Base-by-base conservation (phyloP, 2,329 filamentous ascomycete genomes). In the Diaporthe citrichinensis region DNA sequence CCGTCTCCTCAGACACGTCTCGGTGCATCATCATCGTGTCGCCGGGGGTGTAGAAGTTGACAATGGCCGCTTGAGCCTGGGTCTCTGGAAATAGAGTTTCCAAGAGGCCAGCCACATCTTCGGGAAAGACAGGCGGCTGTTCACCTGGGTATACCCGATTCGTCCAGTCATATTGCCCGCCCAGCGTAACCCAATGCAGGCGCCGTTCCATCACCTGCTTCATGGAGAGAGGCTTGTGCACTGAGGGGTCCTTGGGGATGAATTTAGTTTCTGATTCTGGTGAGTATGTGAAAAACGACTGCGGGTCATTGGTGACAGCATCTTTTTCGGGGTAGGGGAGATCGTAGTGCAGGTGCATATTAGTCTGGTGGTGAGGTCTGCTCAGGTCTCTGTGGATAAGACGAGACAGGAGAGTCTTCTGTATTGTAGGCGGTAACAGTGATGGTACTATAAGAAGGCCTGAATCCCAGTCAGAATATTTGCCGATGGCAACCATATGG, bases 91-190 rank as follows among this genome's bases (percentile, higher is more conserved):
- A 98, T 0, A 97, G 84, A 0, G 84, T 84, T 73, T 91, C 88
- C 0, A 98, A 85, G 10, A 98, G 89, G 1, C 81, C 83, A 5
- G 91, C 91, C 67, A 97, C 89, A 81, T 98, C 95, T 1, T 82
- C 55, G 0, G 96, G 96, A 79, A 98, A 98, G 0, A 85, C 80
- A 0, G 95, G 95, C 0, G 94, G 92, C 4, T 83, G 76, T n/a
- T 89, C 88, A 14, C 87, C 83, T 0, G 96, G 95, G 81, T 98
- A 98, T 17, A 91, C 86, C 78, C 98, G 96, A 74, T 91, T 90
- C 0, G 95, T 97, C 97, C 96, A 98, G 85, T 98, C 94, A 83
- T 98, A 98, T 83, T 98, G 97, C 0, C 95, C 96, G 68, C 97
- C 97, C 3, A 99, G 90, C 0, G 96, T 98, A 57, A 97, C 91